Percentiles rank a stretch among this genome's conserved stretches.
These are phyloP conservation scores for Quaeritorhiza haematococci DNA, from an alignment of 371 early-diverging fungal genomes.

Conservation along the genomic window DNA sequence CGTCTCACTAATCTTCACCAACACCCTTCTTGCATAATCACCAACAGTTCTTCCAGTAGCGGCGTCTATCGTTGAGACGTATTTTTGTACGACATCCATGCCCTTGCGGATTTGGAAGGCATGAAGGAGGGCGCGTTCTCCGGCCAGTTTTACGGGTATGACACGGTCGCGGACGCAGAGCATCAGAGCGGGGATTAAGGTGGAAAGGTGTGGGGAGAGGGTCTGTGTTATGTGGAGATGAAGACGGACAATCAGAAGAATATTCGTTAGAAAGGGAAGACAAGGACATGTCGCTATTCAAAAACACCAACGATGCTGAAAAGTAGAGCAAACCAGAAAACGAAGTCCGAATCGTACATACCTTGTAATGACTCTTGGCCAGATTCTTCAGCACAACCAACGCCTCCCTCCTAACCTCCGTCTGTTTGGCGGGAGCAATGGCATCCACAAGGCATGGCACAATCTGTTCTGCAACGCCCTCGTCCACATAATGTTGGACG, in stretches of 20 bases:
- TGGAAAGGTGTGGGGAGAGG: constrained; percentile 41
- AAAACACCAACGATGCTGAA: too few relatives aligned
- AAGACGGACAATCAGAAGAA: too few relatives aligned
- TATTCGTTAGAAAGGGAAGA: too few relatives aligned
- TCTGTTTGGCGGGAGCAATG: neutral
- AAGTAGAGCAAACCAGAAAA: too few relatives aligned
- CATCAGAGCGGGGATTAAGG: constrained; percentile 64
- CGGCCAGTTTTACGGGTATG: constrained; percentile 76
- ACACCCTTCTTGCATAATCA: constrained; percentile 40
- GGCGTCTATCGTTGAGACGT: constrained; percentile 24
- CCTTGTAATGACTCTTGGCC: constrained; percentile 32
- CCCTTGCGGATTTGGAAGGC: constrained; percentile 41
- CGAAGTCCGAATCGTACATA: constrained; percentile 6
- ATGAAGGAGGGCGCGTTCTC: constrained; percentile 71
- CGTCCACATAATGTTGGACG: too few relatives aligned
- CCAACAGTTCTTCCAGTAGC: constrained; percentile 30
- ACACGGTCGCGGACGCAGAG: constrained; percentile 67
- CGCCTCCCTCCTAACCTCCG: constrained; percentile 33
- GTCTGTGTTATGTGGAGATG: constrained; percentile 10
- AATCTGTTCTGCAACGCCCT: too few relatives aligned
- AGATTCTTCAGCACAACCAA: constrained; percentile 33
- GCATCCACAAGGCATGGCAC: neutral
- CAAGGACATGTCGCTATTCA: neutral
- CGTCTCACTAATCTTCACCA: constrained; percentile 36
- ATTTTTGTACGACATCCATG: constrained; percentile 5